Conservation (phyloP, 2,329 filamentous ascomycete genomes). For the Colletotrichum brevisporum region DNA sequence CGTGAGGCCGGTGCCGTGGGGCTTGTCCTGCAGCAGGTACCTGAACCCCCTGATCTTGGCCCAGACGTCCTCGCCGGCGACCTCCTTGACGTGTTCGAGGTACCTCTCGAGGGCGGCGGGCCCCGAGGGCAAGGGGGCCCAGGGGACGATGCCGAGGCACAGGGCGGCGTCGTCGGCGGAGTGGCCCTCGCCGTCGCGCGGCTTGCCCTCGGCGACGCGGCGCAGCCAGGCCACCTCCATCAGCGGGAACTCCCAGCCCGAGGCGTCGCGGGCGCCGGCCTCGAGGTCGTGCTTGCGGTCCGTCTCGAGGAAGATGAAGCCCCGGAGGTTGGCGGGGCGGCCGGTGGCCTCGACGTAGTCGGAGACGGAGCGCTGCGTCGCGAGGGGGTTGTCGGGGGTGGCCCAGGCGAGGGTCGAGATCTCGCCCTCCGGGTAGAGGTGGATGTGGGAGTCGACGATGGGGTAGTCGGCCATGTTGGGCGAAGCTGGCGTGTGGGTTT, state of each 20-base stretch:
- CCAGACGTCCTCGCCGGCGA: slow-evolving; percentile 75
- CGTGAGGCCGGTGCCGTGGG: slow-evolving; percentile 73
- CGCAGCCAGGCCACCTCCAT: slow-evolving; percentile 79
- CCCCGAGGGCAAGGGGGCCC: slow-evolving; percentile 85
- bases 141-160: slow-evolving; percentile 82
- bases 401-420: slow-evolving; percentile 79
- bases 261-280: slow-evolving; percentile 58
- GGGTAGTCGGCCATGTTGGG: slow-evolving; percentile 58
- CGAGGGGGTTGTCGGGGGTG: slow-evolving; percentile 69
- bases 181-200: slow-evolving; percentile 72
- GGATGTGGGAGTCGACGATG: slow-evolving; percentile 92
- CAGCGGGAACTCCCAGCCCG: slow-evolving; percentile 78
- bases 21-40: slow-evolving; percentile 86
- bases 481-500: background rate
- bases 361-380: slow-evolving; percentile 73
- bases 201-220: slow-evolving; percentile 74
- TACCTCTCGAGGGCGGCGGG: slow-evolving; percentile 74
- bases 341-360: slow-evolving; percentile 70
- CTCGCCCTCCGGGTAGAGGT: slow-evolving; percentile 83
- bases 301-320: slow-evolving; percentile 87
- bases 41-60: slow-evolving; percentile 81
- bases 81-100: slow-evolving; percentile 70
- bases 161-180: slow-evolving; percentile 62
- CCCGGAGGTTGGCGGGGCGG: slow-evolving; percentile 63
- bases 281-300: slow-evolving; percentile 77